Base-by-base conservation (phyloP, 306 rosid genomes). In the Glycyrrhiza uralensis region DNA sequence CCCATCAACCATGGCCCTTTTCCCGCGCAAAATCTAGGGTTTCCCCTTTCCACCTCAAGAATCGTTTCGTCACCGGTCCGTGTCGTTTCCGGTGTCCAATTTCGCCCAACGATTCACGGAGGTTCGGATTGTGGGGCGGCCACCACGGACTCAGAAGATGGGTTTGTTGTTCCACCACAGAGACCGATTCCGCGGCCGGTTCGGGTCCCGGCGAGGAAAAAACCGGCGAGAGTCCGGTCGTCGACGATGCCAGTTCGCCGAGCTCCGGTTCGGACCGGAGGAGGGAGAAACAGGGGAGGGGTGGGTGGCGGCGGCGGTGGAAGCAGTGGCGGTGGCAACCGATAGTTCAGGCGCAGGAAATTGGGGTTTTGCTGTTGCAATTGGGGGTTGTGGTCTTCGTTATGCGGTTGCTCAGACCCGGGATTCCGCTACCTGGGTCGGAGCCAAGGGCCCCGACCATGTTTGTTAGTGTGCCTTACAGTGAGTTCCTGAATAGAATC, bases 251-350 rank as follows among this genome's bases (percentile, higher is more conserved):
- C 4, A 20, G 51, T 32, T 51, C 74, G 18, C 12, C 17, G 10
- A 51, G 61, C 36, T 50, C 93, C 46, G 84, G 85, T 33, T 74
- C 97, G 14, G 80, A 90, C 72, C 60, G 89, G 76, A 76, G 87
- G 65, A 81, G 68, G 64, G 93, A 89, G 85, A 87, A 75, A 67
- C 88, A 85, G 5, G 86, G 87, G 23, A 88, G 65, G 65, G 87
- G 81, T 46, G 89, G 85, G 42, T 83, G 90, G 96, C 86, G 93
- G 92, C 83, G 87, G 87, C 72, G 82, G 81, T 84, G 93, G 96
- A 78, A 85, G 82, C 76, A 88, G 83, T 87, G 96, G 89, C 79
- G 86, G 78, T 93, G 96, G 98, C 89, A 91, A 66, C 98, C 98
- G 0, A 78, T 93, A 55, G 81, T 91, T 71, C 94, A 87, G 64